Conservation (phyloP, 306 rosid genomes). For the Carpinus fangiana region DNA sequence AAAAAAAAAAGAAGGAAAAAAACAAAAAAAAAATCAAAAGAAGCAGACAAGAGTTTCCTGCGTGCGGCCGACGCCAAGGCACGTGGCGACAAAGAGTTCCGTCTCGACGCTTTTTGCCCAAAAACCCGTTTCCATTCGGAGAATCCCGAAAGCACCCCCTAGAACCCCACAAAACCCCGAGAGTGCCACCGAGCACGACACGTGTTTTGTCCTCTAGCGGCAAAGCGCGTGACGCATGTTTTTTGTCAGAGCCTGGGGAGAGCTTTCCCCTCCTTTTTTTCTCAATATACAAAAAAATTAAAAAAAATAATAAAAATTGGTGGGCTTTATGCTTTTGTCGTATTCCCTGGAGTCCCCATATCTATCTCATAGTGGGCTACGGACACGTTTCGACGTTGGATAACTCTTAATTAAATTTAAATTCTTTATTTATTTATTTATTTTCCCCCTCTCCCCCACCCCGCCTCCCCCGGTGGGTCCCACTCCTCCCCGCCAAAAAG, state of each 20-base stretch:
- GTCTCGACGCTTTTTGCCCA: slow-evolving; percentile 33
- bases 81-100: slow-evolving; percentile 81
- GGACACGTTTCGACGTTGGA: slow-evolving; percentile 43
- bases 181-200: slow-evolving; percentile 46
- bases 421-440: no score
- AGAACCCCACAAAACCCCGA: neutral
- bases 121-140: neutral
- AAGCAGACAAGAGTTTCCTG: slow-evolving; percentile 44
- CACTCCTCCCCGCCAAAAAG: neutral
- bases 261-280: neutral
- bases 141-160: slow-evolving; percentile 33
- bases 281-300: neutral
- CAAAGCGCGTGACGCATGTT: slow-evolving; percentile 66
- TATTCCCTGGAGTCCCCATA: slow-evolving; percentile 37
- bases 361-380: slow-evolving; percentile 24
- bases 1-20: neutral
- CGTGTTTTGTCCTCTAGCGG: slow-evolving; percentile 60
- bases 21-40: neutral
- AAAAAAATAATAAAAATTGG: neutral
- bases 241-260: slow-evolving; percentile 50
- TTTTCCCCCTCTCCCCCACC: no score
- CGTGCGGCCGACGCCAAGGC: slow-evolving; percentile 83
- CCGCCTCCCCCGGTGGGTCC: slow-evolving; percentile 32
- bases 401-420: no score
- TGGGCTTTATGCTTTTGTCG: slow-evolving; percentile 61